Percentiles rank a stretch among this genome's conserved stretches.
phyloP scores from a whole-genome alignment of 176 grass and related monocot genomes.

The Alloteropsis semialata region DNA sequence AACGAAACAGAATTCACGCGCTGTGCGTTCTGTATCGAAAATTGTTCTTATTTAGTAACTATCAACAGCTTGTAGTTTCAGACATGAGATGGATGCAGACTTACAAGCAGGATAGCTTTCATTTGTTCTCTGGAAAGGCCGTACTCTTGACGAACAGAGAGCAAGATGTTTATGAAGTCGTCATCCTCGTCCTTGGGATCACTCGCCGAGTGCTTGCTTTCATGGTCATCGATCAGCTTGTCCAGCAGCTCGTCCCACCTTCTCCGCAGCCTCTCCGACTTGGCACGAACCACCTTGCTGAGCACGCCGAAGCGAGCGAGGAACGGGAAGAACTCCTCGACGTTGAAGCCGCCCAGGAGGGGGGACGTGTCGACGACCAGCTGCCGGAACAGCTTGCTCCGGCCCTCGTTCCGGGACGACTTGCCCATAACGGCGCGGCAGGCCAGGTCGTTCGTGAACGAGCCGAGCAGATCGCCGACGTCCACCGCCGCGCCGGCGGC shows the following conservation, averaged over 20 bases:
- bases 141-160: constrained; percentile 20
- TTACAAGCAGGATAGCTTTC: constrained; percentile 34
- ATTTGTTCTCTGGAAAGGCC: background rate
- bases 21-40: no score
- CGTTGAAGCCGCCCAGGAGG: background rate
- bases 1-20: no score
- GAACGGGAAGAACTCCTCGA: constrained; percentile 42
- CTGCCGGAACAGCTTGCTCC: background rate
- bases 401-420: background rate
- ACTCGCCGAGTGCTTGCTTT: background rate
- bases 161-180: constrained; percentile 29
- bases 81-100: background rate
- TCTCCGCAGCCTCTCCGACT: background rate
- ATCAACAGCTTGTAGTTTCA: no score
- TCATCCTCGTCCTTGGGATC: background rate
- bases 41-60: no score
- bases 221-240: constrained; percentile 23
- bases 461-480: constrained; percentile 4
- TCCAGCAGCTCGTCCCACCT: constrained; percentile 43
- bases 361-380: background rate
- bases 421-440: constrained; percentile 34
- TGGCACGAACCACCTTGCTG: background rate
- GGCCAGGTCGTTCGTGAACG: constrained; percentile 24
- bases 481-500: background rate
- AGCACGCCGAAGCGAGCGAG: constrained; percentile 19